Evolutionary conservation across 768 basidiomycete genomes (phyloP), one percentile per base, ranked within the genome.

Genomic region (Boletus fagicola): DNA sequence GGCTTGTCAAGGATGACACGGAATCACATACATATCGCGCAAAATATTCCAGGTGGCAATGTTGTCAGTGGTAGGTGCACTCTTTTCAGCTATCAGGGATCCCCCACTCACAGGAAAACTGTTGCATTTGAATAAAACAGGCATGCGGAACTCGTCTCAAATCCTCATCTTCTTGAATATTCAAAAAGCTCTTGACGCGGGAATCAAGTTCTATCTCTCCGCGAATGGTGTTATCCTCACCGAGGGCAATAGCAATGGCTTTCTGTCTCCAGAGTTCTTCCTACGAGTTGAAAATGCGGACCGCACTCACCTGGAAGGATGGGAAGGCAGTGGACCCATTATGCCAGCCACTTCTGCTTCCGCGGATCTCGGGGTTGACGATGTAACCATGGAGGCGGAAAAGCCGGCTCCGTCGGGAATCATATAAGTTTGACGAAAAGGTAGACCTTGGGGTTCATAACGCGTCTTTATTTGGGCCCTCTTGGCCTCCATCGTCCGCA

Each of bases 11-110:
- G 80, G 60, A 97, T 95, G 94, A 79, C 74, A 13, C 79, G 96
- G 26, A 96, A 94, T 66, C 94, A 98, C 66, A 89, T 98, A 39
- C 96, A 99, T 71, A 78, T 97, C 15, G 94, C 95, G 0, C 89
- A 94, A 68, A 87, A 89, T 36, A 74, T 90, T 4, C 75, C 79
- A 3, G 83, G 84, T 1, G 74, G 84, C 2, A 80, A 81, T 6
- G 85, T 91, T 48, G 81, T 88, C 51, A 94, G 91, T 61, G 92
- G 94, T 92, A 55, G 26, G 84, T 71, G 24, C 39, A n/a, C 18
- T 39, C 40, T 31, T 57, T 44, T 49, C 48, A 33, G 16, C 35
- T n/a, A 35, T 42, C 28, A 28, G 20, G 9, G 42, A 15, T 53
- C 51, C 35, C 20, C 50, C 22, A 26, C 44, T 33, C 30, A 20